A percentile compares a stretch with the other conserved stretches of the same genome.
phyloP scores from a whole-genome alignment of 108 stramenopile species.

The Fragilaria crotonensis region DNA sequence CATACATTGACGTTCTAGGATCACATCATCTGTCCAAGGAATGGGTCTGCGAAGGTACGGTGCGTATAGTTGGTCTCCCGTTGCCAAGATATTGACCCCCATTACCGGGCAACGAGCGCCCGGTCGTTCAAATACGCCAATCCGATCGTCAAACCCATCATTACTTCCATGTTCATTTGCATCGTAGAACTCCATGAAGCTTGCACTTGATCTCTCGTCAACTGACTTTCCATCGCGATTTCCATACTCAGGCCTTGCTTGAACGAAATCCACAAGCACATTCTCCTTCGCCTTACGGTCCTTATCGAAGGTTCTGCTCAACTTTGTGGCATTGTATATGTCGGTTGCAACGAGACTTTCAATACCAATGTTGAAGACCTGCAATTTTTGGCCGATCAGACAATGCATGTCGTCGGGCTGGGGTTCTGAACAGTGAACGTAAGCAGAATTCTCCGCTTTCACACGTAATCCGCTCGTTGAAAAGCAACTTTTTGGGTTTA shows the following conservation, averaged over 20 bases:
- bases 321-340: slow-evolving; percentile 7
- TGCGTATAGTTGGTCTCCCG: slow-evolving; percentile 76
- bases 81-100: slow-evolving; percentile 25
- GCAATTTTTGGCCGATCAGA: slow-evolving; percentile 80
- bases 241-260: background rate
- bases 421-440: slow-evolving; percentile 39
- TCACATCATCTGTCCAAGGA: slow-evolving; percentile 79
- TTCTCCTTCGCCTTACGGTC: background rate
- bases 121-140: slow-evolving; percentile 22
- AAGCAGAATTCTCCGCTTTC: slow-evolving; percentile 32
- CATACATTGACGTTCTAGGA: slow-evolving; percentile 51
- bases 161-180: slow-evolving; percentile 6
- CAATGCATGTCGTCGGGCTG: slow-evolving; percentile 71
- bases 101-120: slow-evolving; percentile 79
- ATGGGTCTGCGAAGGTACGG: slow-evolving; percentile 73
- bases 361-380: slow-evolving; percentile 75
- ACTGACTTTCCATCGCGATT: background rate
- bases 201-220: background rate
- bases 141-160: background rate
- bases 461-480: slow-evolving; percentile 18
- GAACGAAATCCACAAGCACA: background rate
- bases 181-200: slow-evolving; percentile 6
- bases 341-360: slow-evolving; percentile 62
- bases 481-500: slow-evolving; percentile 17
- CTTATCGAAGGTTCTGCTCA: background rate